phyloP scores from a whole-genome alignment of 2,329 filamentous ascomycete species.

The Ceratocystis harringtonii region DNA sequence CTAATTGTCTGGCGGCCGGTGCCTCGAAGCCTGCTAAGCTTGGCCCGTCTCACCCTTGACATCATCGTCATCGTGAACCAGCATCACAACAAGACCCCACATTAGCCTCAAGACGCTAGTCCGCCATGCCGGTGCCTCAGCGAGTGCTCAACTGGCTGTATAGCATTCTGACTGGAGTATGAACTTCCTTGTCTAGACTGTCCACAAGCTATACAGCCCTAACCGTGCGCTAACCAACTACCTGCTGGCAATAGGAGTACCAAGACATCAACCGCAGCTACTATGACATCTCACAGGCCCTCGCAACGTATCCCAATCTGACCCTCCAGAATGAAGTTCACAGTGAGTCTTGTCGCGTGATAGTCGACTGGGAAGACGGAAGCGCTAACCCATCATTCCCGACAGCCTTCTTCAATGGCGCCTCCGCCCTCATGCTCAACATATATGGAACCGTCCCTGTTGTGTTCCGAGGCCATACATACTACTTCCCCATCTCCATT shows the following conservation, averaged over 20 bases:
- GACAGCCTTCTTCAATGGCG: constrained; percentile 74
- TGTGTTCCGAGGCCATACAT: constrained; percentile 71
- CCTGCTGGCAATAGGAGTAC: constrained; percentile 53
- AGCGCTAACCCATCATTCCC: constrained; percentile 20
- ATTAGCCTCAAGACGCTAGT: not conserved
- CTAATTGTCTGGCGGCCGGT: not conserved
- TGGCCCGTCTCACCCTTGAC: not conserved
- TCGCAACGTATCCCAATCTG: constrained; percentile 66
- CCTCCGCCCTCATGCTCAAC: constrained; percentile 71
- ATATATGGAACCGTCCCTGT: constrained; percentile 84
- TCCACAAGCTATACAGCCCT: too few species aligned
- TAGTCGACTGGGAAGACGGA: not conserved
- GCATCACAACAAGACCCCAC: not conserved
- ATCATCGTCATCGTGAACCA: not conserved
- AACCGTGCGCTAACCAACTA: not conserved
- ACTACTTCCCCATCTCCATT: constrained; percentile 80
- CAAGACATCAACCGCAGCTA: constrained; percentile 85
- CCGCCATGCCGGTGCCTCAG: constrained; percentile 59
- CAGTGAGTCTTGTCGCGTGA: constrained; percentile 41
- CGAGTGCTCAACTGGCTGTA: constrained; percentile 92
- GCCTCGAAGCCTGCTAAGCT: not conserved
- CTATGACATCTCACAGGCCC: constrained; percentile 70
- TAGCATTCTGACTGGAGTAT: constrained; percentile 67
- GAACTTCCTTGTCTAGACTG: constrained; percentile 18
- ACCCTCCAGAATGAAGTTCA: constrained; percentile 86